These are phyloP conservation scores for Omphalotus olearius DNA, from an alignment of 1,284 basidiomycete genomes.

Conservation along the genomic window DNA sequence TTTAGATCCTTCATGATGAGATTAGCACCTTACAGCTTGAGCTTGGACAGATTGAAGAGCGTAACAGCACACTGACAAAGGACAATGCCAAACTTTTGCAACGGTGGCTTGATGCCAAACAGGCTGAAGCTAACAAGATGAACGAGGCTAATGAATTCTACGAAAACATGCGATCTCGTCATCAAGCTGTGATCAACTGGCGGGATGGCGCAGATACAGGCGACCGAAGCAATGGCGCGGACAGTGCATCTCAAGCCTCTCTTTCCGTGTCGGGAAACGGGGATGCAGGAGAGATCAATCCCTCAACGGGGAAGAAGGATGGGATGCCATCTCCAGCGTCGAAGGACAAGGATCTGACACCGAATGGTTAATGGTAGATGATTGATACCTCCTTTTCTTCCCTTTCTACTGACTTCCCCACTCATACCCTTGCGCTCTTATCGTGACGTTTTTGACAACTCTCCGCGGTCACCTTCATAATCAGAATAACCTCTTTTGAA, in stretches of 20 bases:
- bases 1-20: slow-evolving; percentile 90
- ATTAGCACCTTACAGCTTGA: slow-evolving; percentile 88
- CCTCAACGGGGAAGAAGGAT: slow-evolving; percentile 57
- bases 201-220: slow-evolving; percentile 38
- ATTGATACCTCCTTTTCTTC: slow-evolving; percentile 20
- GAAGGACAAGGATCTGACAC: slow-evolving; percentile 73
- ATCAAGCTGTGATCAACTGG: slow-evolving; percentile 54
- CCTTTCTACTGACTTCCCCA: background rate
- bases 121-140: slow-evolving; percentile 90
- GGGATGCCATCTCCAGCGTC: slow-evolving; percentile 64
- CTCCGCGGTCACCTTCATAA: slow-evolving; percentile 15
- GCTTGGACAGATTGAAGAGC: slow-evolving; percentile 82
- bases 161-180: slow-evolving; percentile 72
- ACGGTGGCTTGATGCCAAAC: slow-evolving; percentile 94
- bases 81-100: slow-evolving; percentile 95
- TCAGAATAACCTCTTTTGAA: background rate
- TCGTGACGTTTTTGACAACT: background rate
- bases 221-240: slow-evolving; percentile 23
- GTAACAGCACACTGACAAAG: slow-evolving; percentile 79
- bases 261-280: slow-evolving; percentile 65
- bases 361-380: slow-evolving; percentile 80
- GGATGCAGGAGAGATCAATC: slow-evolving; percentile 46
- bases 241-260: slow-evolving; percentile 22
- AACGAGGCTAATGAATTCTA: slow-evolving; percentile 88
- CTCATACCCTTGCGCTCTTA: slow-evolving; percentile 1